Evolutionary conservation across 2,329 filamentous ascomycete genomes (phyloP).

Genomic region (Botryosphaeria agaves): DNA sequence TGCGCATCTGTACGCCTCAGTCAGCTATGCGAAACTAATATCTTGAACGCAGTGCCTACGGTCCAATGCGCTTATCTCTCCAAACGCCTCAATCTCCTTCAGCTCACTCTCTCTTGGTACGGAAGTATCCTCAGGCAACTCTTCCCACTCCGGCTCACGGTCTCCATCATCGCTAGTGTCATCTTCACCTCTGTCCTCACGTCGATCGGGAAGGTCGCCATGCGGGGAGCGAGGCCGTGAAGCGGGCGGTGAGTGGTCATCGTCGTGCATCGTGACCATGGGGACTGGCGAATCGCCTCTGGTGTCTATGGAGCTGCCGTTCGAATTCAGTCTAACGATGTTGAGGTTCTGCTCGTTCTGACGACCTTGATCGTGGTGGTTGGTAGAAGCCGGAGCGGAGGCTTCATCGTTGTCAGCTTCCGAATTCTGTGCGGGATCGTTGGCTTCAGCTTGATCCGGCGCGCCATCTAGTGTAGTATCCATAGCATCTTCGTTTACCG

Average conservation of each 20-base stretch:
- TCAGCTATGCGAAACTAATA: too few species aligned
- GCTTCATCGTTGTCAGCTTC: not conserved
- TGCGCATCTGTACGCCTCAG: too few species aligned
- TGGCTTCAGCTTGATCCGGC: too few species aligned
- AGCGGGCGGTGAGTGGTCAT: constrained; percentile 7
- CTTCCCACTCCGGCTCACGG: constrained; percentile 27
- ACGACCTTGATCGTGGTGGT: too few species aligned
- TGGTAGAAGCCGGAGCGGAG: not conserved
- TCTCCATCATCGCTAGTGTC: constrained; percentile 8
- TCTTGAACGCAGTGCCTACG: too few species aligned
- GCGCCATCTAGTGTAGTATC: too few species aligned
- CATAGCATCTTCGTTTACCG: constrained; percentile 8
- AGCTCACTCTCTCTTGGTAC: constrained; percentile 39
- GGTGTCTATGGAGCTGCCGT: constrained; percentile 3
- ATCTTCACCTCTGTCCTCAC: too few species aligned
- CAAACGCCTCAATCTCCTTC: constrained; percentile 34
- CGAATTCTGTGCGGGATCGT: too few species aligned
- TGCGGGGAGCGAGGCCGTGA: too few species aligned
- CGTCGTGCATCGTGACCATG: too few species aligned
- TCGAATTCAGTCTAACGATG: constrained; percentile 3
- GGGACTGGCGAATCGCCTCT: constrained; percentile 12
- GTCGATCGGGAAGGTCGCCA: too few species aligned
- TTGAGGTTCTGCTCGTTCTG: too few species aligned
- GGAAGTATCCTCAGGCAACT: constrained; percentile 38
- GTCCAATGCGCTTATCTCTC: constrained; percentile 36